Percentiles rank a stretch among this genome's conserved stretches.
Evolutionary conservation across 306 rosid genomes (phyloP).

Genomic region (Vigna angularis): DNA sequence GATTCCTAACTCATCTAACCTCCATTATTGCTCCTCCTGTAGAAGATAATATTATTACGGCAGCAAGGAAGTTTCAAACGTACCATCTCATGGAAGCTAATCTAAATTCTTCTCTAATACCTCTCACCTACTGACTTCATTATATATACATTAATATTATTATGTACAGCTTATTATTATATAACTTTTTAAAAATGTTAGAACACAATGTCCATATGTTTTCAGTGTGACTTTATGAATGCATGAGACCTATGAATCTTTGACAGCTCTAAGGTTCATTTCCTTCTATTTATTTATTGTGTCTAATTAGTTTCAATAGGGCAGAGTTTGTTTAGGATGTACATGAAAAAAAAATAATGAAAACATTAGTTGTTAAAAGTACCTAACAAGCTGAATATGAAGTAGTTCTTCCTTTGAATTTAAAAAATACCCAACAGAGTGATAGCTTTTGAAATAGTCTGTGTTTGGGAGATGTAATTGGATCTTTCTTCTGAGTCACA

Average conservation of each 20-base stretch:
- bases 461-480: no score
- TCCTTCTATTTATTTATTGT: neutral
- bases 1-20: neutral
- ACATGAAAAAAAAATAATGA: neutral
- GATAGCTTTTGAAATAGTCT: no score
- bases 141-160: neutral
- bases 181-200: neutral
- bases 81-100: constrained; percentile 8
- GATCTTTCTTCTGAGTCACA: no score
- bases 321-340: neutral
- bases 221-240: neutral
- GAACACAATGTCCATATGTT: neutral
- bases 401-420: no score
- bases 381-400: no score
- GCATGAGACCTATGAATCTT: neutral
- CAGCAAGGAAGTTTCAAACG: neutral
- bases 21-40: constrained; percentile 39
- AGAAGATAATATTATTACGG: constrained; percentile 8
- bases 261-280: neutral
- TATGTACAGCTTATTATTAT: neutral
- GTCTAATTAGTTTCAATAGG: neutral
- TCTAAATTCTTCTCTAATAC: neutral
- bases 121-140: neutral
- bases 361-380: neutral
- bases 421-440: no score